These are phyloP conservation scores for Paramecium caudatum DNA, from an alignment of 73 alveolate species.

Conservation along the genomic window DNA sequence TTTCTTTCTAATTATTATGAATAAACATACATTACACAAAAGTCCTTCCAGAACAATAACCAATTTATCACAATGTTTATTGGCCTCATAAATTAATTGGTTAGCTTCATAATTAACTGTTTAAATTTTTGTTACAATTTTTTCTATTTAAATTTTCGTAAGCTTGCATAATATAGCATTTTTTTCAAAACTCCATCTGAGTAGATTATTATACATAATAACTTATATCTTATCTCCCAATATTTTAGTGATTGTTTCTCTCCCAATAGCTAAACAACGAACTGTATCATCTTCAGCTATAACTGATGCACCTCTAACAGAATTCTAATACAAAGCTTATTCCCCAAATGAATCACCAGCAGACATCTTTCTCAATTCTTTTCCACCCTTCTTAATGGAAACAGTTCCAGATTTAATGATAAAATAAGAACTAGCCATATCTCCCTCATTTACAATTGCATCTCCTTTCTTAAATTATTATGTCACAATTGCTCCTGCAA, in stretches of 20 bases:
- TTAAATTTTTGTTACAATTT: slow-evolving; percentile 63
- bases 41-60: slow-evolving; percentile 68
- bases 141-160: slow-evolving; percentile 73
- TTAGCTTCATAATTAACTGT: slow-evolving; percentile 64
- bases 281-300: slow-evolving; percentile 75
- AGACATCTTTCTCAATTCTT: slow-evolving; percentile 77
- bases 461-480: slow-evolving; percentile 71
- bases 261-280: slow-evolving; percentile 76
- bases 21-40: slow-evolving; percentile 27
- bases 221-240: slow-evolving; percentile 77
- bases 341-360: slow-evolving; percentile 83
- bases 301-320: slow-evolving; percentile 79
- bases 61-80: slow-evolving; percentile 43
- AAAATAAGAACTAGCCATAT: slow-evolving; percentile 75
- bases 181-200: slow-evolving; percentile 78
- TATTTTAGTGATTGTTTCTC: slow-evolving; percentile 72
- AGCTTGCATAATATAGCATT: slow-evolving; percentile 55
- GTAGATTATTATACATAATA: slow-evolving; percentile 72
- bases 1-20: slow-evolving; percentile 46
- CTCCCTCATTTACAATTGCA: slow-evolving; percentile 79
- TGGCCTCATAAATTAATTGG: not conserved
- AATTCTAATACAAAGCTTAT: slow-evolving; percentile 76
- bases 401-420: slow-evolving; percentile 77
- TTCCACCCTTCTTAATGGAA: slow-evolving; percentile 71
- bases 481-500: slow-evolving; percentile 75